Evolutionary conservation across 306 rosid genomes (phyloP), one percentile per base, ranked within the genome.

Genomic region (Neltuma alba): DNA sequence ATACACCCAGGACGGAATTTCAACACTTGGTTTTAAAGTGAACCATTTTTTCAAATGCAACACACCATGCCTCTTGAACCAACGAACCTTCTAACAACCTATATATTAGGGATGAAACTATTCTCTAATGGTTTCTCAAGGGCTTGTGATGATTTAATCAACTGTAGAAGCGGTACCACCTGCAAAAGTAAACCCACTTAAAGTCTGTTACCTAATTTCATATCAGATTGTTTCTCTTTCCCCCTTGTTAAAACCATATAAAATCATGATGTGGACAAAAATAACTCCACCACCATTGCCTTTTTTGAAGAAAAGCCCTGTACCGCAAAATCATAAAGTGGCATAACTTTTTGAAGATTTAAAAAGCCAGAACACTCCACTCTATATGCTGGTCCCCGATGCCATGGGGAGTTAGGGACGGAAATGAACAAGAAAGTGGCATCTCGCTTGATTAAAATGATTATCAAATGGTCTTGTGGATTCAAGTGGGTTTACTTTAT

Each of bases 271-370:
- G 71, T 16, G 61, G 70, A 82, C 75, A 83, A 70, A 74, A 81
- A 48, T 68, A 34, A 83, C 69, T 79, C 84, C 80, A 50, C 68
- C 20, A 54, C 55, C 44, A 20, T 79, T 73, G n/a, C 57, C 21
- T 74, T 50, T 74, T 25, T 7, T 33, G 18, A 71, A 69, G 83
- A 76, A 65, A 65, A 78, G 36, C 37, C 47, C 5, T 9, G 64
- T 68, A 80, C 84, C 77, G 50, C 83, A 83, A 78, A 67, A 75
- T 78, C 74, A 42, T 69, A 89, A 92, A 89, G 92, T 76, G 12
- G 41, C 15, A 20, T 60, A 45, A 75, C 92, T 85, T 89, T 92
- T 72, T 47, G 63, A 76, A 47, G 90, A 84, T 76, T 67, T 66
- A 47, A 74, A 83, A 77, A 62, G 75, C 52, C 25, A 57, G 7